These are phyloP conservation scores for Physcia stellaris DNA, from an alignment of 495 filamentous ascomycete species.

Conservation along the genomic window DNA sequence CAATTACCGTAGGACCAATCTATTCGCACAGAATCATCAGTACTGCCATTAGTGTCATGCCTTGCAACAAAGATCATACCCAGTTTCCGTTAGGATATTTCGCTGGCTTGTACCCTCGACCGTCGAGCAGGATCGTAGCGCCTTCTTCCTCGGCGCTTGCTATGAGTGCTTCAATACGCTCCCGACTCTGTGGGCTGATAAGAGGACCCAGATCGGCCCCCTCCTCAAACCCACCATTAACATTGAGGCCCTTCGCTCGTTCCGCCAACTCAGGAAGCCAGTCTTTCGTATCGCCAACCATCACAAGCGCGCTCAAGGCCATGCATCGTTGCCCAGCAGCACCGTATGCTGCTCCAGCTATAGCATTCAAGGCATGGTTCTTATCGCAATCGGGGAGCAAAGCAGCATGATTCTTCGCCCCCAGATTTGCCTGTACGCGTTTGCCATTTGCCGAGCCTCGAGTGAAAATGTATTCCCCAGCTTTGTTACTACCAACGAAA, in stretches of 20 bases:
- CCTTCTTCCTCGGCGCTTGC: slow-evolving; percentile 83
- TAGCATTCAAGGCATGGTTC: slow-evolving; percentile 90
- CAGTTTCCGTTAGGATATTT: slow-evolving; percentile 98
- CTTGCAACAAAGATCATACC: too few species aligned
- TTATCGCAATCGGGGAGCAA: slow-evolving; percentile 95
- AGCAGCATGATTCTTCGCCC: slow-evolving; percentile 96
- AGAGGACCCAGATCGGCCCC: slow-evolving; percentile 94
- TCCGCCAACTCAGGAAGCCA: slow-evolving; percentile 90
- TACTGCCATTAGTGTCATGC: too few species aligned
- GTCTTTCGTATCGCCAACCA: slow-evolving; percentile 85
- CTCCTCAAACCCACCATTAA: slow-evolving; percentile 90
- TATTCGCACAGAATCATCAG: too few species aligned
- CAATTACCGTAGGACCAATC: slow-evolving; percentile 85
- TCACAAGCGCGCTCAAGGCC: slow-evolving; percentile 87
- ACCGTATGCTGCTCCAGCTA: slow-evolving; percentile 90
- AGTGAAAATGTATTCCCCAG: slow-evolving; percentile 91
- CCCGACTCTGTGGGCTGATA: slow-evolving; percentile 83
- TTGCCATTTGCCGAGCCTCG: slow-evolving; percentile 85
- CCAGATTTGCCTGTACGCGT: slow-evolving; percentile 93
- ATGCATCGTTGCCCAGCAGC: slow-evolving; percentile 97
- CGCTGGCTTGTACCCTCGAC: slow-evolving; percentile 69
- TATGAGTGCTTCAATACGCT: slow-evolving; percentile 81
- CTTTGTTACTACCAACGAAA: slow-evolving; percentile 94
- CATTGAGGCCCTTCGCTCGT: slow-evolving; percentile 74
- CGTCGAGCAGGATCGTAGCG: slow-evolving; percentile 89